Base-by-base conservation (phyloP, 768 basidiomycete genomes). In the Hemileccinum rubropunctum region DNA sequence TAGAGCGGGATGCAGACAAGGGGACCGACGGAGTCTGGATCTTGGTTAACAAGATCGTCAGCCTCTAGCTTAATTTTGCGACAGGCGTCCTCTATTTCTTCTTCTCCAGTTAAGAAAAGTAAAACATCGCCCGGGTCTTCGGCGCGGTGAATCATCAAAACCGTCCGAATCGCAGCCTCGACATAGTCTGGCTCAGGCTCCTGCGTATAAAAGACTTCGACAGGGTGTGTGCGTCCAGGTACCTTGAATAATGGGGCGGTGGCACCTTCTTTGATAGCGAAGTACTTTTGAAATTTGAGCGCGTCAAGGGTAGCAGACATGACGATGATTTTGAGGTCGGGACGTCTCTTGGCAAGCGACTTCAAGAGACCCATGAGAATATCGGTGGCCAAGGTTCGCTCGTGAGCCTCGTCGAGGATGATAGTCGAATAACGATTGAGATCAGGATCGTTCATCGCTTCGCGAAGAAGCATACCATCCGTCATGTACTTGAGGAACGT, bases 401-500 rank as follows among this genome's bases (percentile, higher is more conserved):
- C 97, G 74, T 99, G 97, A 6, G 93, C 97, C 73, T 99, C 97
- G 67, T 99, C 97, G 49, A 98, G 82, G 61, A 99, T 98, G 71
- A 99, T 94, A 18, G 95, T 98, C 17, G 92, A 95, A 68, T 99
- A 99, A 4, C 94, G 83, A 23, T 79, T 75, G 34, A 98, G 80
- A 17, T 82, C 78, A 9, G 91, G 88, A 69, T 98, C 95, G 70
- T 95, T 91, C 95, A 98, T 99, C 5, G 93, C 94, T 73, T 97
- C 94, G 17, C 94, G 85, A n/a, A 95, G 81, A 48, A 92, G 84
- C 94, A 98, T 97, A 80, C 95, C 97, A 60, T 99, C 97, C 14
- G 97, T 99, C 95, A 98, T 97, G 74, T 99, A 98, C 67, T 97
- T 98, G 56, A 99, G 77, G 71, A 99, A 97, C 0, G 97, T 98